A percentile compares a stretch with the other conserved stretches of the same genome.
Conservation (phyloP, 305 asterid species). For the Fraxinus sp. region DNA sequence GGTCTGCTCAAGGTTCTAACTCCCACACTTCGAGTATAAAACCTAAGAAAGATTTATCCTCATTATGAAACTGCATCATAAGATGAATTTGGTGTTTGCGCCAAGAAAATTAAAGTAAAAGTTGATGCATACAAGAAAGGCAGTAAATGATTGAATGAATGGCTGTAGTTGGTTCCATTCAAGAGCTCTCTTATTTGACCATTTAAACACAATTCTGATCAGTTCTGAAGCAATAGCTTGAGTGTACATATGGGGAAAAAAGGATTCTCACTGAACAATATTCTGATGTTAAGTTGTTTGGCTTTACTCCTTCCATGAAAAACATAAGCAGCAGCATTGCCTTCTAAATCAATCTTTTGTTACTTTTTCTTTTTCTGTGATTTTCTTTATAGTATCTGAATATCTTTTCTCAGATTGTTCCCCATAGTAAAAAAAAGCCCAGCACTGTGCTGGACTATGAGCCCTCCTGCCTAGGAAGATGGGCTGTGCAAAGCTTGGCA, state of each 20-base stretch:
- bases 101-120: neutral
- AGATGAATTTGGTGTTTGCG: neutral
- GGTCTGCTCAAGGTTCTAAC: neutral
- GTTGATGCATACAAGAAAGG: neutral
- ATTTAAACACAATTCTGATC: neutral
- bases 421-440: neutral
- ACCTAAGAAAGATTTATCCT: neutral
- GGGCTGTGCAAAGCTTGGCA: neutral
- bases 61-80: neutral
- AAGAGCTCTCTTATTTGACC: neutral
- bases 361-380: neutral
- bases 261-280: slow-evolving; percentile 2
- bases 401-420: neutral
- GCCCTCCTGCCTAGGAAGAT: neutral
- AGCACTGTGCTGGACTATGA: too few species aligned
- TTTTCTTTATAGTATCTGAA: neutral
- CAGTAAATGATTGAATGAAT: neutral
- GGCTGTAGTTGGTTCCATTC: neutral
- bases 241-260: slow-evolving; percentile 27
- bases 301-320: neutral
- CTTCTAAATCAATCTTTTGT: neutral
- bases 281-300: slow-evolving; percentile 9
- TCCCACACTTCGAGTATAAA: neutral
- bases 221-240: slow-evolving; percentile 22
- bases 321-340: neutral